These are phyloP conservation scores for Starmera dryadoides DNA, from an alignment of 805 yeast species.

Conservation along the genomic window DNA sequence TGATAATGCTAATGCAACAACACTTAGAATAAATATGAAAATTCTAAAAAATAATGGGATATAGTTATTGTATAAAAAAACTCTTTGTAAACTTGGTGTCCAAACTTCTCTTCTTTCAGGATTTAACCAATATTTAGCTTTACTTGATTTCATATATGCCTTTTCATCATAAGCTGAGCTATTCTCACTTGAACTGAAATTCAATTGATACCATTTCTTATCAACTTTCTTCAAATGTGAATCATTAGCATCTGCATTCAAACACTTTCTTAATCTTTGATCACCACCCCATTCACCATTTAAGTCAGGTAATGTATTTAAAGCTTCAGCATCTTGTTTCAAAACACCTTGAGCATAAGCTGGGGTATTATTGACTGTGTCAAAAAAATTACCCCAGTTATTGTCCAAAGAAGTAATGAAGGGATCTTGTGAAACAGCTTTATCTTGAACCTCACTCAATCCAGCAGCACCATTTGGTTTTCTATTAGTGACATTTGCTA, in stretches of 20 bases:
- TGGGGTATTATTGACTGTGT: constrained; percentile 37
- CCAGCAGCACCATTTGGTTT: no score
- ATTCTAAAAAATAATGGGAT: constrained; percentile 72
- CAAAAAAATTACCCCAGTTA: constrained; percentile 46
- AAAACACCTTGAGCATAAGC: constrained; percentile 22
- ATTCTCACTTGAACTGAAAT: background rate
- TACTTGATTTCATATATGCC: constrained; percentile 33
- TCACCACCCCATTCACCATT: constrained; percentile 68
- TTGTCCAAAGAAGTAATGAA: constrained; percentile 30
- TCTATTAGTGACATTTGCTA: constrained; percentile 24
- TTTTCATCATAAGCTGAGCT: constrained; percentile 11
- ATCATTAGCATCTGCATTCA: constrained; percentile 23
- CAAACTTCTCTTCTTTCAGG: constrained; percentile 54
- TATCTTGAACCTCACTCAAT: no score
- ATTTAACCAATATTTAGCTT: constrained; percentile 66
- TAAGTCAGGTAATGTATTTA: constrained; percentile 30
- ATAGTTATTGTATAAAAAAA: constrained; percentile 69
- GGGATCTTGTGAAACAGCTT: constrained; percentile 19
- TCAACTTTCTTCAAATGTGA: constrained; percentile 1
- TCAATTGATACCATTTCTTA: constrained; percentile 3
- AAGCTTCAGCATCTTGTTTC: constrained; percentile 14
- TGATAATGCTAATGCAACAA: constrained; percentile 69
- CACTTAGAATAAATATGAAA: constrained; percentile 48
- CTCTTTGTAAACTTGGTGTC: constrained; percentile 51
- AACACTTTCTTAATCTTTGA: constrained; percentile 47